These are phyloP conservation scores for Corchorus olitorius DNA, from an alignment of 345 rosid species.

Conservation along the genomic window DNA sequence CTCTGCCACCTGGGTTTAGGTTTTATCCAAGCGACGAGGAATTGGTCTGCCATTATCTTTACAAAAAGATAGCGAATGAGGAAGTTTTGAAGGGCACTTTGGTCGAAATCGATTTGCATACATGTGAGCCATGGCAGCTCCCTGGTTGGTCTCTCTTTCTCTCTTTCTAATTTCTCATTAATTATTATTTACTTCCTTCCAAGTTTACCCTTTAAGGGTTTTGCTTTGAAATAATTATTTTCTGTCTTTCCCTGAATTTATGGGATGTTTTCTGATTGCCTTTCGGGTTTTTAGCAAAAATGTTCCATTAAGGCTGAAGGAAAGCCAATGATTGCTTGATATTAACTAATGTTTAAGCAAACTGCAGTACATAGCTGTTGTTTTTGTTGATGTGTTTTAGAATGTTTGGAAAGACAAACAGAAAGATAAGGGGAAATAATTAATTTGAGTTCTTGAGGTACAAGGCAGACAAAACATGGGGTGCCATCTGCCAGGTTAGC, in stretches of 20 bases:
- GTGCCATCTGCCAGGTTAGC: neutral
- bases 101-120: constrained; percentile 90
- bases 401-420: constrained; percentile 16
- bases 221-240: constrained; percentile 5
- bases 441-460: constrained; percentile 11
- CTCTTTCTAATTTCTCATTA: neutral
- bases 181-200: constrained; percentile 1
- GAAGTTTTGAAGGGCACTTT: constrained; percentile 67
- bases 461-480: constrained; percentile 19
- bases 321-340: constrained; percentile 5
- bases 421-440: neutral
- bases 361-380: neutral
- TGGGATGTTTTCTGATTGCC: neutral
- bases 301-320: neutral
- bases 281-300: neutral
- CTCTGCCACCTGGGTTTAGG: constrained; percentile 94
- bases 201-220: neutral
- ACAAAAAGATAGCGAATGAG: constrained; percentile 74
- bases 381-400: constrained; percentile 16
- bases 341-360: constrained; percentile 8
- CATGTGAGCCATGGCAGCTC: constrained; percentile 99
- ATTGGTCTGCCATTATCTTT: constrained; percentile 91
- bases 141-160: constrained; percentile 58
- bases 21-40: constrained; percentile 98
- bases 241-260: neutral